phyloP scores from a whole-genome alignment of 805 yeast genomes.

The Saccharomycopsis capsularis region DNA sequence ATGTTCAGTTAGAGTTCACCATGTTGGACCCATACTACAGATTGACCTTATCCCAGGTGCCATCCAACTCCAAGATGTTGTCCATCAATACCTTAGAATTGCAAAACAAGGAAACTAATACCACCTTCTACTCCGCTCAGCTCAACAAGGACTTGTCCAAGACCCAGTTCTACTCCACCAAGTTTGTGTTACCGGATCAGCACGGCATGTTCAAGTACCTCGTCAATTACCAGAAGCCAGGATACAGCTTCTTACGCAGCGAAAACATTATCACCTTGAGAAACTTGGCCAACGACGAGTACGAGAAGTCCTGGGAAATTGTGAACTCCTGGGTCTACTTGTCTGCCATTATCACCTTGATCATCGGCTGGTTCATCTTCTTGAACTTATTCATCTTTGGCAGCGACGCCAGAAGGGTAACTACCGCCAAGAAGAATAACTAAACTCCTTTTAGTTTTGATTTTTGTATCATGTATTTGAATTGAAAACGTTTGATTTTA shows the following conservation, averaged over 20 bases:
- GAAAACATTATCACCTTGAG: constrained; percentile 73
- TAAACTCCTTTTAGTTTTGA: too few relatives aligned
- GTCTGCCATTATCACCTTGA: constrained; percentile 61
- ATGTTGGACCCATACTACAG: constrained; percentile 96
- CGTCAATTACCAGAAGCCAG: constrained; percentile 71
- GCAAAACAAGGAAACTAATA: constrained; percentile 6
- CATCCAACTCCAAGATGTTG: constrained; percentile 18
- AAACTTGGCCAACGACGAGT: constrained; percentile 94
- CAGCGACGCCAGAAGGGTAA: constrained; percentile 7
- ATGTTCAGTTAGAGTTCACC: constrained; percentile 74
- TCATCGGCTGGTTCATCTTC: constrained; percentile 70
- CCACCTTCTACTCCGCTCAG: constrained; percentile 8
- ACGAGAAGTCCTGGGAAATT: constrained; percentile 86
- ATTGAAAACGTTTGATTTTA: too few relatives aligned
- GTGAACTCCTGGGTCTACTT: constrained; percentile 90
- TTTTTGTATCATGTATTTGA: too few relatives aligned
- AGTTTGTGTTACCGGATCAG: constrained; percentile 82
- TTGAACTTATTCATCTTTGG: constrained; percentile 44
- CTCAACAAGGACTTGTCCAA: background rate
- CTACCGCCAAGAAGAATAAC: constrained; percentile 13
- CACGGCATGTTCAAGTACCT: constrained; percentile 93
- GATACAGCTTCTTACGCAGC: constrained; percentile 61
- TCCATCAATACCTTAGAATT: constrained; percentile 14
- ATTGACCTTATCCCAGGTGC: constrained; percentile 46
- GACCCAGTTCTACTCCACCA: constrained; percentile 23